phyloP scores from a whole-genome alignment of 768 basidiomycete species.

The Fibroporia radiculosa region DNA sequence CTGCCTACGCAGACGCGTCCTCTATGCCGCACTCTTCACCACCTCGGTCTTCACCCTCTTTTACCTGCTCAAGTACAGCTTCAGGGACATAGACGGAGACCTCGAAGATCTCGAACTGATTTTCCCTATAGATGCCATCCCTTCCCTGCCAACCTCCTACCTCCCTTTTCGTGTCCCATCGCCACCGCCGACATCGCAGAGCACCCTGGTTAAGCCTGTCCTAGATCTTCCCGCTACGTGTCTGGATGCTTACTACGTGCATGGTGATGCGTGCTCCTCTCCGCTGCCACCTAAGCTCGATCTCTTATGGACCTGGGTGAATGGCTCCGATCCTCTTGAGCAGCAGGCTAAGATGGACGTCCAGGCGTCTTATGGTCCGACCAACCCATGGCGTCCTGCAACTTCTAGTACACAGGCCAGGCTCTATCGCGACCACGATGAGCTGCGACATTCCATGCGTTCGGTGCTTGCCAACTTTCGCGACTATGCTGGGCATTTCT shows the following conservation, averaged over 20 bases:
- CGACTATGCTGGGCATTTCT: constrained; percentile 21
- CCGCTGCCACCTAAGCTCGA: constrained; percentile 16
- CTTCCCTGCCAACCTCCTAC: constrained; percentile 1
- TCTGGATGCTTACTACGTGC: constrained; percentile 16
- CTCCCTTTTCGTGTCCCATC: constrained; percentile 1
- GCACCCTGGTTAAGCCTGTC: constrained; percentile 7
- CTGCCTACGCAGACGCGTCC: neutral
- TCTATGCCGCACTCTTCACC: neutral
- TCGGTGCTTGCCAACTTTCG: constrained; percentile 25
- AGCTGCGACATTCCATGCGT: constrained; percentile 29
- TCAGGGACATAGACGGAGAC: neutral
- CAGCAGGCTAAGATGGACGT: constrained; percentile 11
- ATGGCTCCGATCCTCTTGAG: constrained; percentile 22
- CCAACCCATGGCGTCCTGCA: constrained; percentile 18
- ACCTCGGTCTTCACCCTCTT: constrained; percentile 3
- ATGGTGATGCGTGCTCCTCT: constrained; percentile 12
- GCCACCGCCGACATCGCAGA: neutral
- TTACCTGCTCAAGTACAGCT: neutral
- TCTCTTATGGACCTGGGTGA: constrained; percentile 26
- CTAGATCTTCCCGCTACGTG: constrained; percentile 16
- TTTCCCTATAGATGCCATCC: neutral
- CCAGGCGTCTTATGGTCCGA: constrained; percentile 1
- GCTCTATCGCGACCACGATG: constrained; percentile 28
- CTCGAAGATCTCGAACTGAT: neutral
- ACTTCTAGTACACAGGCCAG: constrained; percentile 11